Percentiles rank a stretch among this genome's conserved stretches.
phyloP scores from a whole-genome alignment of 768 basidiomycete species.

The Mycena amicta region DNA sequence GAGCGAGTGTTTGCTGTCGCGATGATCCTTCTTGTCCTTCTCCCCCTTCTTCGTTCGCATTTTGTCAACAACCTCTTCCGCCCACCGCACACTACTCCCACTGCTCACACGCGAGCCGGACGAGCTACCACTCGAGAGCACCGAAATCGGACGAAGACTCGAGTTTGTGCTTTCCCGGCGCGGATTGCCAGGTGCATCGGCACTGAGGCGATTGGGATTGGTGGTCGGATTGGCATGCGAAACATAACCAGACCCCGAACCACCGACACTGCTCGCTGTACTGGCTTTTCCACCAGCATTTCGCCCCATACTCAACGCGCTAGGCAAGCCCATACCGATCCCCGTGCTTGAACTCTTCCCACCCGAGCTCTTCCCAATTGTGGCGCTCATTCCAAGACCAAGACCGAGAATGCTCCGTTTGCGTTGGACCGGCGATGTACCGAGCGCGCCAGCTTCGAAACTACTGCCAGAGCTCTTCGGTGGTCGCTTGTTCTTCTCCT shows the following conservation, averaged over 20 bases:
- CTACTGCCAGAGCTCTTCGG: constrained; percentile 59
- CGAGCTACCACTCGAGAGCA: constrained; percentile 43
- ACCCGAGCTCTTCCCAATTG: constrained; percentile 8
- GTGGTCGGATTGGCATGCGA: constrained; percentile 5
- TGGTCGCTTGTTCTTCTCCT: constrained; percentile 37
- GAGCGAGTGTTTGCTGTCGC: constrained; percentile 34
- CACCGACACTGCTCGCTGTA: constrained; percentile 41
- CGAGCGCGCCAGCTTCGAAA: constrained; percentile 68
- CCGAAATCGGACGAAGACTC: constrained; percentile 33
- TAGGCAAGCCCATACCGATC: constrained; percentile 21
- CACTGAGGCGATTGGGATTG: constrained; percentile 38
- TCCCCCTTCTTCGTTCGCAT: constrained; percentile 27
- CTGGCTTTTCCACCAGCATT: constrained; percentile 16
- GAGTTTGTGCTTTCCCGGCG: constrained; percentile 23
- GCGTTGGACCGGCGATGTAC: constrained; percentile 52
- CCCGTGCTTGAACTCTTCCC: not conserved
- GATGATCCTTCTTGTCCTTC: constrained; percentile 29
- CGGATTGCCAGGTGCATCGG: constrained; percentile 1
- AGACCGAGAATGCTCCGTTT: constrained; percentile 62
- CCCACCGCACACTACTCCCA: constrained; percentile 41
- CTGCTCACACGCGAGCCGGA: constrained; percentile 48
- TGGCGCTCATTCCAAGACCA: constrained; percentile 7
- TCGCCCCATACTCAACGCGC: constrained; percentile 20
- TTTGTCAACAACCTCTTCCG: constrained; percentile 38
- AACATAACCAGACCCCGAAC: constrained; percentile 34